Evolutionary conservation across 2,329 filamentous ascomycete genomes (phyloP).

Genomic region (Venturiaceae sp.): DNA sequence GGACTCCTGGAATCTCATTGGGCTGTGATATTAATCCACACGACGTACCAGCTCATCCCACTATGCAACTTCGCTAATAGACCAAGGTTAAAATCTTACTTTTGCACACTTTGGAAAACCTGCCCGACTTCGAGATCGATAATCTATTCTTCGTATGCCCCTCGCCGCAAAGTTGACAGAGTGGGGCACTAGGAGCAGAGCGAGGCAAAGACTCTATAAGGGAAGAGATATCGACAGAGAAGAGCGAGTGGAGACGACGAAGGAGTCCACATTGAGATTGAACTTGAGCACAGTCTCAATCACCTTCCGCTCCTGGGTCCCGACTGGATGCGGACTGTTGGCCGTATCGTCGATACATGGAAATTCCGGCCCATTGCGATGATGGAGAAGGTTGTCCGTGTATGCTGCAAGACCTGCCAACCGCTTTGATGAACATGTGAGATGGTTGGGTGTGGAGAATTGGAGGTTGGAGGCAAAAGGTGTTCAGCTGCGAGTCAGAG

Average conservation of each 20-base stretch:
- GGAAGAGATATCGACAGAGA: not conserved
- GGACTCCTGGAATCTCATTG: not conserved
- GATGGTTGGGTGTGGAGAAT: no score
- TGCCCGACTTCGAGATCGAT: no score
- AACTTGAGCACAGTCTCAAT: no score
- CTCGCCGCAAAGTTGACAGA: not conserved
- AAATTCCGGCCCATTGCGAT: no score
- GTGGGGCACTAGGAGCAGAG: not conserved
- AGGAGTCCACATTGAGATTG: not conserved
- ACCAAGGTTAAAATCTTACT: not conserved
- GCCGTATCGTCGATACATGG: no score
- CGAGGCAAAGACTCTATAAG: not conserved
- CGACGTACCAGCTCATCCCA: not conserved
- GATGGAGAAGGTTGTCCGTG: no score
- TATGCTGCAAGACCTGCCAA: no score
- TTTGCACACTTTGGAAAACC: not conserved
- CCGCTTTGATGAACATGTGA: no score
- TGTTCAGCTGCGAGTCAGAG: not conserved
- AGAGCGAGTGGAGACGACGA: not conserved
- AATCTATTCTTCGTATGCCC: not conserved
- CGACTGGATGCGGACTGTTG: no score
- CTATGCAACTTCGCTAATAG: not conserved
- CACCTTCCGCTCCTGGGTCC: not conserved
- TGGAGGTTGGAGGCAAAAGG: no score
- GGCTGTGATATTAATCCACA: not conserved